These are phyloP conservation scores for Ceratobasidium sp. DNA, from an alignment of 1,284 basidiomycete genomes.

Conservation along the genomic window DNA sequence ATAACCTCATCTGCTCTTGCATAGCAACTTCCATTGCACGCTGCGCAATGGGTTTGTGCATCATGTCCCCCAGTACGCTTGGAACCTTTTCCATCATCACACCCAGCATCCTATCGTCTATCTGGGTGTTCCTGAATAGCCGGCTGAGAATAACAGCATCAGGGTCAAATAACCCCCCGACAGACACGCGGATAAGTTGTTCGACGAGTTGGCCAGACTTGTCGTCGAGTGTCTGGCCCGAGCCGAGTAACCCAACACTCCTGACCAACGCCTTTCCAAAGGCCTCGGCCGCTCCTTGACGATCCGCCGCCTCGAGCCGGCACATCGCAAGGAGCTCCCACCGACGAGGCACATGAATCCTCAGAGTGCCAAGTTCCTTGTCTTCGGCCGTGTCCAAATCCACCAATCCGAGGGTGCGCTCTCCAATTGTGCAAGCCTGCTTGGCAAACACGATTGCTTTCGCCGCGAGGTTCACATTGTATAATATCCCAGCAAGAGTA, in stretches of 20 bases:
- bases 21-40: slow-evolving; percentile 30
- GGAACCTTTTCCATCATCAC: slow-evolving; percentile 52
- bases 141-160: slow-evolving; percentile 15
- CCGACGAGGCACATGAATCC: slow-evolving; percentile 50
- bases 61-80: slow-evolving; percentile 51
- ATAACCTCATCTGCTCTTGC: slow-evolving; percentile 22
- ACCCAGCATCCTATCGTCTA: slow-evolving; percentile 50
- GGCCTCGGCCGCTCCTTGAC: slow-evolving; percentile 14
- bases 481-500: slow-evolving; percentile 57
- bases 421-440: slow-evolving; percentile 46
- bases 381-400: slow-evolving; percentile 39
- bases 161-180: slow-evolving; percentile 50
- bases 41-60: slow-evolving; percentile 37
- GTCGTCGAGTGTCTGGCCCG: slow-evolving; percentile 11
- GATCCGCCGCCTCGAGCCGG: slow-evolving; percentile 51
- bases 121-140: slow-evolving; percentile 48
- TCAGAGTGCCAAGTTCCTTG: slow-evolving; percentile 41
- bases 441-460: slow-evolving; percentile 47
- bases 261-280: slow-evolving; percentile 25
- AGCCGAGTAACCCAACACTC: slow-evolving; percentile 11
- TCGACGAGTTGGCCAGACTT: slow-evolving; percentile 45
- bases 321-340: slow-evolving; percentile 56
- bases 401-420: slow-evolving; percentile 27
- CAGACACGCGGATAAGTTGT: slow-evolving; percentile 52
- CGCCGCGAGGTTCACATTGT: slow-evolving; percentile 51